A percentile compares a stretch with the other conserved stretches of the same genome.
These are phyloP conservation scores for Xylariaceae sp. DNA, from an alignment of 2,329 filamentous ascomycete species.

Conservation along the genomic window DNA sequence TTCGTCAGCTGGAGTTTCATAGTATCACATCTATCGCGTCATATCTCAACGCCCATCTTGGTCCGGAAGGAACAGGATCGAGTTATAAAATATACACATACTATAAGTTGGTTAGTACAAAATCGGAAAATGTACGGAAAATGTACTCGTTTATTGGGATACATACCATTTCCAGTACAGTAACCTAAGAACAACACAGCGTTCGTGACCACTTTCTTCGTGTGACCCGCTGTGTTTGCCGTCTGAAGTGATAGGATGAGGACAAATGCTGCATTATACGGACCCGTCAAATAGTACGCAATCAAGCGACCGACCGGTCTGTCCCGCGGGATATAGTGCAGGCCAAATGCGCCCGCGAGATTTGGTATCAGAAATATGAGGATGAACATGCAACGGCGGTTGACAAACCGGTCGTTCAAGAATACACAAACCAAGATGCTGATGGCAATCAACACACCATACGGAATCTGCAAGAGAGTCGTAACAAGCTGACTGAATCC, in stretches of 20 bases:
- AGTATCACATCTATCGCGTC: not conserved
- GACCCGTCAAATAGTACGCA: slow-evolving; percentile 53
- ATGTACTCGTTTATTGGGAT: not conserved
- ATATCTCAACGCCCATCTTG: not conserved
- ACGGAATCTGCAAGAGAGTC: slow-evolving; percentile 49
- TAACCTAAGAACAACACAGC: slow-evolving; percentile 51
- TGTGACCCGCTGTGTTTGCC: slow-evolving; percentile 48
- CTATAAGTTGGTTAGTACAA: slow-evolving; percentile 5
- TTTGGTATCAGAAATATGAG: slow-evolving; percentile 49
- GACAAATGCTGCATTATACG: slow-evolving; percentile 52
- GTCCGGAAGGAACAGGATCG: not conserved
- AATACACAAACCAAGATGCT: slow-evolving; percentile 20
- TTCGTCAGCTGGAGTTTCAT: slow-evolving; percentile 4
- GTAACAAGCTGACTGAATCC: slow-evolving; percentile 51
- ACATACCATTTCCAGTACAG: slow-evolving; percentile 43
- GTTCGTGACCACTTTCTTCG: slow-evolving; percentile 58
- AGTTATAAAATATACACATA: not conserved
- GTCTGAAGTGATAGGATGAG: slow-evolving; percentile 37
- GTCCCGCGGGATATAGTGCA: slow-evolving; percentile 43
- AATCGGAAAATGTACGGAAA: not conserved
- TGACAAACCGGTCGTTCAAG: slow-evolving; percentile 20
- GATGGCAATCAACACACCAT: slow-evolving; percentile 22
- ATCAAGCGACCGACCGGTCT: slow-evolving; percentile 45
- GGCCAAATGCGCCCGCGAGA: slow-evolving; percentile 49
- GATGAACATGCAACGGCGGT: slow-evolving; percentile 34